Base-by-base conservation (phyloP, 2,329 filamentous ascomycete genomes). In the Scedosporium boydii region DNA sequence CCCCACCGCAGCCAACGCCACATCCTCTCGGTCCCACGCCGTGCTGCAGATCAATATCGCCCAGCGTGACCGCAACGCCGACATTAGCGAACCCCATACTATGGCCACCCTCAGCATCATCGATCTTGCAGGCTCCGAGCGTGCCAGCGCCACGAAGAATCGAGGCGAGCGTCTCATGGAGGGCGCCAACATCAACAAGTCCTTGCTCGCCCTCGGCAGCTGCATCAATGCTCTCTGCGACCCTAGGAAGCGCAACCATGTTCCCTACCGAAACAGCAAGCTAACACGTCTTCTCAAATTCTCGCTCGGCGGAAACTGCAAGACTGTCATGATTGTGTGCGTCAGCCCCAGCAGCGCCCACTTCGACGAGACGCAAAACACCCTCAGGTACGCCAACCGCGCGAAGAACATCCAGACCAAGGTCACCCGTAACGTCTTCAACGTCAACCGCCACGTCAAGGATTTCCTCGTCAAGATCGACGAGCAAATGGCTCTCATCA, bases 331-430 rank as follows among this genome's bases (percentile, higher is more conserved):
- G 95, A 98, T 99, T 73, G 95, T 99, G 27, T 99, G 95, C 70
- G 91, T 99, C 61, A 97, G 93, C 68, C 95, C 95, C 1, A 97
- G 92, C 0, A 98, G 95, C 70, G 89, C 90, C 4, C 95, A 99
- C 75, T 99, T 95, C 69, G 95, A 99, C 74, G 95, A 99, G 76
- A 97, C 93, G 0, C 95, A 99, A 70, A 99, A 99, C 74, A 99
- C 95, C 0, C 81, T 99, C 18, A 90, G 96, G 69, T 99, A 99
- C 71, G 95, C 95, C 59, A 98, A 99, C 75, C 85, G 95, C 68
- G 95, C 95, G 64, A 99, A 99, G 84, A 99, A 99, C 71, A 99
- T 99, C 72, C 96, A 98, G 78, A 99, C 95, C 64, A 99, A 99
- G 81, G 92, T 97, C 63, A 97, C 95, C n/a, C 87, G 93, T 70